A percentile compares a stretch with the other conserved stretches of the same genome.
Conservation (phyloP, 768 basidiomycete genomes). For the Porphyrellus cyaneotinctus region DNA sequence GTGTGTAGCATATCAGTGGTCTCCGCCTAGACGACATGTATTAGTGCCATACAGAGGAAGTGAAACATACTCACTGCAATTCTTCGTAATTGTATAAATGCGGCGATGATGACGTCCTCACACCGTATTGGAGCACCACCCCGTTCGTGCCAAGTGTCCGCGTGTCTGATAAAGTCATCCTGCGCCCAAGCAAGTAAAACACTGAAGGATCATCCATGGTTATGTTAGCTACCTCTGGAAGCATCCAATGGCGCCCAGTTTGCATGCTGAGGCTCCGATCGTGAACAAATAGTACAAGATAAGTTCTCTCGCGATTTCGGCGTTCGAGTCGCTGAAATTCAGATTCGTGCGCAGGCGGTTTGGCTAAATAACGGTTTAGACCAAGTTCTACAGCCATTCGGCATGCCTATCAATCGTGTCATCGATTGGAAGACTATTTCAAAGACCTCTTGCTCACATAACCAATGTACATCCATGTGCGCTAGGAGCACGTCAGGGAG, state of each 20-base stretch:
- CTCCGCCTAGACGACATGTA: constrained; percentile 49
- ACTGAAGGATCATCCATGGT: constrained; percentile 1
- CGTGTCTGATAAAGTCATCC: constrained; percentile 71
- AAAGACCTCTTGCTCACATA: constrained; percentile 47
- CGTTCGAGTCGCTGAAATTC: constrained; percentile 68
- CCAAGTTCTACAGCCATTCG: constrained; percentile 85
- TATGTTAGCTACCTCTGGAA: constrained; percentile 53
- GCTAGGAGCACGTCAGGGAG: constrained; percentile 38
- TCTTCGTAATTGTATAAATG: constrained; percentile 72
- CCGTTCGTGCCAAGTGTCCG: constrained; percentile 66
- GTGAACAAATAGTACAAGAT: constrained; percentile 81
- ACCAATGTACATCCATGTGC: constrained; percentile 86
- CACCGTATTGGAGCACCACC: constrained; percentile 52
- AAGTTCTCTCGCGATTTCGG: constrained; percentile 81
- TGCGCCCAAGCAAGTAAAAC: constrained; percentile 18
- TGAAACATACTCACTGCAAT: constrained; percentile 58
- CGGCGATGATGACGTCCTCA: constrained; percentile 77
- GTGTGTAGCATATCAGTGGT: constrained; percentile 70
- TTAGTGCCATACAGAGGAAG: background rate
- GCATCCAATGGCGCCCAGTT: constrained; percentile 85
- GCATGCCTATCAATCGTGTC: constrained; percentile 51
- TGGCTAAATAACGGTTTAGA: constrained; percentile 63
- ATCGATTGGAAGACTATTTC: constrained; percentile 1
- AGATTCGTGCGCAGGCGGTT: constrained; percentile 55
- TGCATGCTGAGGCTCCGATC: constrained; percentile 85